Percentiles rank a stretch among this genome's conserved stretches.
Conservation (phyloP, 805 yeast species). For the Wickerhamomyces tratensis region DNA sequence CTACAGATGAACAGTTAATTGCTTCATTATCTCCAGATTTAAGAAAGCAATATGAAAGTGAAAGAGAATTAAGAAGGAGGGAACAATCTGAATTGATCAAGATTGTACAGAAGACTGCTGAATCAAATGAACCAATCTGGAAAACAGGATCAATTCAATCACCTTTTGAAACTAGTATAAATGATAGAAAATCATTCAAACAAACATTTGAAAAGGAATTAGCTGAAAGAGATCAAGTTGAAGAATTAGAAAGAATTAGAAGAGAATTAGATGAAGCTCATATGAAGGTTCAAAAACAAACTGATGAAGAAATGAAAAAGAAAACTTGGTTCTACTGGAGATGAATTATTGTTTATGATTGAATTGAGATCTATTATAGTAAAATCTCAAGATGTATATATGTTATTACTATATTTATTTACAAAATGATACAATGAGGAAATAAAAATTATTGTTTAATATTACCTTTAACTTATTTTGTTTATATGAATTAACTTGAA, state of each 20-base stretch:
- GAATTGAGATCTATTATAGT: no score
- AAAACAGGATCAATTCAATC: slow-evolving; percentile 60
- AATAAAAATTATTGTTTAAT: no score
- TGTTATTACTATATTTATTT: no score
- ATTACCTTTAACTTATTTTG: no score
- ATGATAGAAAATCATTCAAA: slow-evolving; percentile 26
- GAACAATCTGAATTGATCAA: slow-evolving; percentile 67
- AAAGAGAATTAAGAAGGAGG: slow-evolving; percentile 47
- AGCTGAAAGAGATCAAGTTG: slow-evolving; percentile 32
- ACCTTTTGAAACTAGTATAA: slow-evolving; percentile 46
- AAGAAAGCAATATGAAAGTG: slow-evolving; percentile 61
- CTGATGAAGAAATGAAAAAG: slow-evolving; percentile 20
- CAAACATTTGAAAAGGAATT: slow-evolving; percentile 37
- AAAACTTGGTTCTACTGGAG: slow-evolving; percentile 25
- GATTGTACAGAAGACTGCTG: slow-evolving; percentile 52
- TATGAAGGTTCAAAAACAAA: slow-evolving; percentile 15
- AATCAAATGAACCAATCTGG: slow-evolving; percentile 76
- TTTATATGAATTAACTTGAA: no score
- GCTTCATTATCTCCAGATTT: slow-evolving; percentile 75
- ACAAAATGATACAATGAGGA: no score
- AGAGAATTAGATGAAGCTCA: slow-evolving; percentile 26
- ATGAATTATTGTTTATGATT: background rate
- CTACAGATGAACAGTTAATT: slow-evolving; percentile 75
- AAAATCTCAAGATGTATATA: no score
- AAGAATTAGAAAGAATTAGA: slow-evolving; percentile 32